Conservation (phyloP, 495 filamentous ascomycete species). For the Lentithecium fluviatile region DNA sequence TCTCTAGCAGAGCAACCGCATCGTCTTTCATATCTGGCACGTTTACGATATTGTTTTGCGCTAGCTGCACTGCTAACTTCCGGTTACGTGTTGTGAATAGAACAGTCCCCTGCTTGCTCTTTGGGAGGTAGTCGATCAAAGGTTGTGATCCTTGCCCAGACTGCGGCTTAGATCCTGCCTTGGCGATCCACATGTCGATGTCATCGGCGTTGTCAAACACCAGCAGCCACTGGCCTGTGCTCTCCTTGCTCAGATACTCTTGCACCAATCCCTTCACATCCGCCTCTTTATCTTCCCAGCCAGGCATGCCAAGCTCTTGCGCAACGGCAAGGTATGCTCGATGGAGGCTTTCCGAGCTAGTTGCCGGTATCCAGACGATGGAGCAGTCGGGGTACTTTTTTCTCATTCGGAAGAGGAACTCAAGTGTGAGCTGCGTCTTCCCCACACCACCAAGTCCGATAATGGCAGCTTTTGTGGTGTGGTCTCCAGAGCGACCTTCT, state of each 20-base stretch:
- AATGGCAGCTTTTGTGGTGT: constrained; percentile 2
- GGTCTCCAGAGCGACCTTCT: background rate
- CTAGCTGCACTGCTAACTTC: constrained; percentile 21
- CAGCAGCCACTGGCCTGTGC: constrained; percentile 29
- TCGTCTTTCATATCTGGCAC: constrained; percentile 22
- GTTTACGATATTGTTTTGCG: constrained; percentile 21
- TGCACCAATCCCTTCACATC: constrained; percentile 40
- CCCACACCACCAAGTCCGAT: constrained; percentile 12
- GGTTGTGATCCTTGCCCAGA: background rate
- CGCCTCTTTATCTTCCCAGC: constrained; percentile 28
- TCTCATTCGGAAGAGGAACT: constrained; percentile 1
- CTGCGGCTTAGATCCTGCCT: background rate
- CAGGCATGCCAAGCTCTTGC: constrained; percentile 13
- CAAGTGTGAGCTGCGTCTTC: constrained; percentile 20
- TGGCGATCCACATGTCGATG: constrained; percentile 6
- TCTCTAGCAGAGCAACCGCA: constrained; percentile 20
- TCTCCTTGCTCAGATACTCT: constrained; percentile 38
- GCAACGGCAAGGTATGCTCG: constrained; percentile 51
- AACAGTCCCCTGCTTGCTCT: constrained; percentile 23
- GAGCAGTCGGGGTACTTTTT: constrained; percentile 13
- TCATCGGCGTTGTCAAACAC: constrained; percentile 39
- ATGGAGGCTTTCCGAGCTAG: background rate
- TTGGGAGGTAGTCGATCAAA: constrained; percentile 28
- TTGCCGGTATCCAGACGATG: constrained; percentile 12
- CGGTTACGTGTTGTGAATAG: constrained; percentile 36